A percentile compares a stretch with the other conserved stretches of the same genome.
Conservation (phyloP, 2,329 filamentous ascomycete species). For the Westerdykella ornata region DNA sequence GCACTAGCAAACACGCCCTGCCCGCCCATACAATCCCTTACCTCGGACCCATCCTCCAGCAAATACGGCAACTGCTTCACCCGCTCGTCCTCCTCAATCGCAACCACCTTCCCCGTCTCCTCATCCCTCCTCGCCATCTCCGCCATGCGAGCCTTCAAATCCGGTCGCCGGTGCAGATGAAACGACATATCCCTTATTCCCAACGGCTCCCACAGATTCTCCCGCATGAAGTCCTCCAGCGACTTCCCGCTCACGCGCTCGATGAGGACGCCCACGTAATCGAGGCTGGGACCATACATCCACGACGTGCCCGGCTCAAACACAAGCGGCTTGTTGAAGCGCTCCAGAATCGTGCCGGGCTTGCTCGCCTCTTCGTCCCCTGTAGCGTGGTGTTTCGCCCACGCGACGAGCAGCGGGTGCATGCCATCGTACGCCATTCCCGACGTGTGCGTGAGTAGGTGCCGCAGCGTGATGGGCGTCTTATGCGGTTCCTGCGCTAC, state of each 20-base stretch:
- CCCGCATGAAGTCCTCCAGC: constrained; percentile 39
- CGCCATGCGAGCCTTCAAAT: constrained; percentile 18
- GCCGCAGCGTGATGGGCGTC: constrained; percentile 25
- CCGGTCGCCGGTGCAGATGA: constrained; percentile 35
- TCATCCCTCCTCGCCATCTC: constrained; percentile 23
- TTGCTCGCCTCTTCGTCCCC: constrained; percentile 11
- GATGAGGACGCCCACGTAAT: constrained; percentile 44
- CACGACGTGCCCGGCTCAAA: constrained; percentile 56
- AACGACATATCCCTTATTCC: constrained; percentile 49
- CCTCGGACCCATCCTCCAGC: constrained; percentile 13
- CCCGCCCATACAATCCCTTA: constrained; percentile 22
- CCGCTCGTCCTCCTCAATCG: constrained; percentile 3
- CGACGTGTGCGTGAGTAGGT: constrained; percentile 47
- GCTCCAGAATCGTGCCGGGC: constrained; percentile 40
- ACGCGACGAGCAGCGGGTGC: constrained; percentile 39
- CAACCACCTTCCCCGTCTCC: constrained; percentile 10
- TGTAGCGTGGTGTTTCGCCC: constrained; percentile 23
- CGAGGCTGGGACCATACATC: constrained; percentile 47
- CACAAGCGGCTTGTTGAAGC: constrained; percentile 46
- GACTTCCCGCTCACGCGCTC: constrained; percentile 36
- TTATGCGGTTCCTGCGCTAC: constrained; percentile 20
- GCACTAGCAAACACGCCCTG: constrained; percentile 16
- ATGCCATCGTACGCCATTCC: constrained; percentile 44
- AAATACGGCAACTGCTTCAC: too few species aligned
- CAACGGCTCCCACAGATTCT: constrained; percentile 42